Evolutionary conservation across 768 basidiomycete genomes (phyloP).

Genomic region (Lactarius indigo): DNA sequence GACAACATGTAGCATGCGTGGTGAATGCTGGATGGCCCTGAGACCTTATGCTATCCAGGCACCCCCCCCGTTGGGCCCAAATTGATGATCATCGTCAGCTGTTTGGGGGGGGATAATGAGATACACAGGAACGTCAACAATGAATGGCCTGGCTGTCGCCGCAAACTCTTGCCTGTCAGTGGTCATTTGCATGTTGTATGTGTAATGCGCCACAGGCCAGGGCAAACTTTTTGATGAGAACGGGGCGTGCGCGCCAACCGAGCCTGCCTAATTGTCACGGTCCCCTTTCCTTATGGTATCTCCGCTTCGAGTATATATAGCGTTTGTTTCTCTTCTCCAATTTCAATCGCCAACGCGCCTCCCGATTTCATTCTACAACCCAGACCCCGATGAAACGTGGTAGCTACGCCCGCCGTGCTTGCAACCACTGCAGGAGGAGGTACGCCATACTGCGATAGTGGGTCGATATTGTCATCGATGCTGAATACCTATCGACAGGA

Average conservation of each 20-base stretch:
- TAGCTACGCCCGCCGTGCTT: slow-evolving; percentile 35
- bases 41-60: background rate
- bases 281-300: background rate
- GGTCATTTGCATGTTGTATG: background rate
- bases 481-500: slow-evolving; percentile 26
- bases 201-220: background rate
- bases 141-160: background rate
- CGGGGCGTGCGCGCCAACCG: background rate
- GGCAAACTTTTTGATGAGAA: slow-evolving; percentile 4
- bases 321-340: background rate
- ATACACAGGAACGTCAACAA: background rate
- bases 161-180: background rate
- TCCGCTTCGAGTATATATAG: background rate
- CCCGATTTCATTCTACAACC: background rate
- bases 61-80: background rate
- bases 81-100: background rate
- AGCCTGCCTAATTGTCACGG: slow-evolving; percentile 4
- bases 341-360: background rate
- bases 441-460: slow-evolving; percentile 8
- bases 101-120: slow-evolving; percentile 4
- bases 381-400: slow-evolving; percentile 25
- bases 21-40: background rate
- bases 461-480: background rate
- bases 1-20: background rate
- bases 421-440: slow-evolving; percentile 34